Evolutionary conservation across 345 rosid species (phyloP).

Genomic region (Gossypioides kirkii): DNA sequence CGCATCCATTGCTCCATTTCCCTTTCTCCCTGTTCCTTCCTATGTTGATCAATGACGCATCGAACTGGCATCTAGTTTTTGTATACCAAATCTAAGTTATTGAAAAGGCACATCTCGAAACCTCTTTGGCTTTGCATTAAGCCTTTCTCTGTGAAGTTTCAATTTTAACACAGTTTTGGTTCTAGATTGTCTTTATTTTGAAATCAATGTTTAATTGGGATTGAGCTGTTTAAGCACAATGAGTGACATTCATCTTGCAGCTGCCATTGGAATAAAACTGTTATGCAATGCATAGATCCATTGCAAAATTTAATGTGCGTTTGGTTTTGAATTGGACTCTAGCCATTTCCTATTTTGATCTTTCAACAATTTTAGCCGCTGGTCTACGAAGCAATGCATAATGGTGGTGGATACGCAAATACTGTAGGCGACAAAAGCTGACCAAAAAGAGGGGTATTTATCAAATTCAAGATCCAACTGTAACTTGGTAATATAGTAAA

Average conservation of each 20-base stretch:
- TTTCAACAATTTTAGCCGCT: neutral
- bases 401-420: neutral
- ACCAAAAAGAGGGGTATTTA: too few species aligned
- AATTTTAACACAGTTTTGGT: neutral
- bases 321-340: neutral
- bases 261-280: neutral
- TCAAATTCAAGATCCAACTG: too few species aligned
- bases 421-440: too few species aligned
- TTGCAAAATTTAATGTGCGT: neutral
- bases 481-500: too few species aligned
- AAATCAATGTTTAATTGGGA: neutral
- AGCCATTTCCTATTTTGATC: neutral
- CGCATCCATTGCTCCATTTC: conserved; percentile 87
- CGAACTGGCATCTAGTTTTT: neutral
- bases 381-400: neutral
- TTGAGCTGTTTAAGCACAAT: neutral
- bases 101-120: neutral
- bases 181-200: neutral
- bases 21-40: conserved; percentile 83
- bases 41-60: conserved; percentile 28
- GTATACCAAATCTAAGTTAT: neutral
- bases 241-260: neutral
- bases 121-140: neutral
- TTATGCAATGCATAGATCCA: neutral
- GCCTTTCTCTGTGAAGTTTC: neutral